Evolutionary conservation across 768 basidiomycete species (phyloP).

Genomic region (Leccinum olivaceopallidum): DNA sequence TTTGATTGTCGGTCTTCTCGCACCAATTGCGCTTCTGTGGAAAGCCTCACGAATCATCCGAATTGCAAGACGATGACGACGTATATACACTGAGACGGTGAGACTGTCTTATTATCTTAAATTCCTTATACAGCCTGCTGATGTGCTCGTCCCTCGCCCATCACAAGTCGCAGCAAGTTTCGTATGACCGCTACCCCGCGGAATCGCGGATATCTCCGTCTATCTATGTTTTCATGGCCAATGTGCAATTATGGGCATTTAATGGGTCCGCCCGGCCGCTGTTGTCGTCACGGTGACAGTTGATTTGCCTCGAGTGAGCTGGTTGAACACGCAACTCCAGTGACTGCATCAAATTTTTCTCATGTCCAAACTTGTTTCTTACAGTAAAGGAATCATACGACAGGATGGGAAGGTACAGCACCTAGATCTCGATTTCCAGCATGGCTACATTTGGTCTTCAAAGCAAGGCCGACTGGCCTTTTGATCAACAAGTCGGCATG

Average conservation of each 20-base stretch:
- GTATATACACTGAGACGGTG: too few species aligned
- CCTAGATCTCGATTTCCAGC: background rate
- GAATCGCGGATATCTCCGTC: background rate
- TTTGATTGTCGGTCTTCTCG: too few species aligned
- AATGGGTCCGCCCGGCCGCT: too few species aligned
- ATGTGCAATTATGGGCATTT: too few species aligned
- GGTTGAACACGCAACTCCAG: background rate
- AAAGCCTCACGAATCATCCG: background rate
- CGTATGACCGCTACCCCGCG: background rate
- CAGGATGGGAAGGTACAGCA: background rate
- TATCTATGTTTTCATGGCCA: background rate
- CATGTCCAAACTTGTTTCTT: background rate
- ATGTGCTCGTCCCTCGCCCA: too few species aligned
- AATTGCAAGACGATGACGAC: background rate
- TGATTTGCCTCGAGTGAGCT: background rate
- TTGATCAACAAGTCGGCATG: background rate
- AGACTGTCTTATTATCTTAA: too few species aligned
- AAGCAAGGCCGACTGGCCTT: background rate
- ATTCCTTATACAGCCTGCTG: too few species aligned
- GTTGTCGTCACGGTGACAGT: background rate
- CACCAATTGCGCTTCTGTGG: background rate
- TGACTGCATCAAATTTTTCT: background rate
- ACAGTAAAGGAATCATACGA: background rate
- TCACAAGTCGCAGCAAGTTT: background rate
- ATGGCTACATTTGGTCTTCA: background rate